These are phyloP conservation scores for Chaetomium olivaceum DNA, from an alignment of 2,329 filamentous ascomycete species.

Conservation along the genomic window DNA sequence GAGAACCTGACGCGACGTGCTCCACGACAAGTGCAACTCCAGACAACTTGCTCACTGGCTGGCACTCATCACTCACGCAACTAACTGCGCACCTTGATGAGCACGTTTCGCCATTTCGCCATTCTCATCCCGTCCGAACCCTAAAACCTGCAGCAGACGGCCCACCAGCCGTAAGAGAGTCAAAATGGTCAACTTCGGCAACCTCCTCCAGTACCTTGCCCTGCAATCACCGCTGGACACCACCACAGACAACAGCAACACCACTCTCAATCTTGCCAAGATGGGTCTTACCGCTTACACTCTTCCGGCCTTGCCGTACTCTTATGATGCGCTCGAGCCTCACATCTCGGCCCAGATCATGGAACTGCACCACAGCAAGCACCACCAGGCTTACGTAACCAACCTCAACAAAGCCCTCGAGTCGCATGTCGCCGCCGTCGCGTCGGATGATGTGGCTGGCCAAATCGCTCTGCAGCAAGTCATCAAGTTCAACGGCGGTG, in stretches of 20 bases:
- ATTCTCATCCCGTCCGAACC: neutral
- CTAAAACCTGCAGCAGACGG: neutral
- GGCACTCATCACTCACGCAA: neutral
- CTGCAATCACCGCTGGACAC: slow-evolving; percentile 29
- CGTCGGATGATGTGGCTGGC: slow-evolving; percentile 55
- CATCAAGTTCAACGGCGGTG: slow-evolving; percentile 68
- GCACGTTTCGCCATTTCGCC: slow-evolving; percentile 11
- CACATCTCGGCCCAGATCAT: slow-evolving; percentile 86
- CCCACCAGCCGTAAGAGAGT: neutral
- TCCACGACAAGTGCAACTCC: neutral
- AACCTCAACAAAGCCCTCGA: slow-evolving; percentile 79
- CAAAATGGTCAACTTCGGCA: slow-evolving; percentile 34
- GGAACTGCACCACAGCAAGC: slow-evolving; percentile 92
- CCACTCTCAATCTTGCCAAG: slow-evolving; percentile 25
- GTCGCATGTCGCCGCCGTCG: slow-evolving; percentile 62
- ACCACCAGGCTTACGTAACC: slow-evolving; percentile 93
- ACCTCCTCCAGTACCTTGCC: slow-evolving; percentile 31
- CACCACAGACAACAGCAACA: neutral
- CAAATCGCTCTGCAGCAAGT: slow-evolving; percentile 63
- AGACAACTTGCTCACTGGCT: neutral
- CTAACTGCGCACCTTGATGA: slow-evolving; percentile 23
- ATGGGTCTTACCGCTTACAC: slow-evolving; percentile 39
- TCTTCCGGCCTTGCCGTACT: slow-evolving; percentile 38
- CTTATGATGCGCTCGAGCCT: slow-evolving; percentile 57
- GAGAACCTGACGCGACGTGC: neutral